Percentiles rank a stretch among this genome's conserved stretches.
phyloP scores from a whole-genome alignment of 495 filamentous ascomycete genomes.

The Paragyromitra xinjiangensis region DNA sequence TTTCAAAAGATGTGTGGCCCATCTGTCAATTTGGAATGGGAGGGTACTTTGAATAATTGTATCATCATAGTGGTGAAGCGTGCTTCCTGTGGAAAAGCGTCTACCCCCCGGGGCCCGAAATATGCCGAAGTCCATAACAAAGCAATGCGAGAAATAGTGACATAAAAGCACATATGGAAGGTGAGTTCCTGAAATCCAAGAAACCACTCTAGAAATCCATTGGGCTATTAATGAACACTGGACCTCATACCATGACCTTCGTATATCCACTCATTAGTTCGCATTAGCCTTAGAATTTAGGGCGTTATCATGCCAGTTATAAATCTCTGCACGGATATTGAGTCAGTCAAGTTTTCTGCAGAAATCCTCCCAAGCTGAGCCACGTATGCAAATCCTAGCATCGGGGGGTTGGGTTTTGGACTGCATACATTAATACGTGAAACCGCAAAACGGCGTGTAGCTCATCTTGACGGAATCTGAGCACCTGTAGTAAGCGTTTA shows the following conservation, averaged over 20 bases:
- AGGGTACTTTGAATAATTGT: background rate
- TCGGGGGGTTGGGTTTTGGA: constrained; percentile 26
- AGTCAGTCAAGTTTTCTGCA: constrained; percentile 18
- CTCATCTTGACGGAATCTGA: constrained; percentile 35
- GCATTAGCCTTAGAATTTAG: background rate
- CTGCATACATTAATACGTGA: constrained; percentile 42
- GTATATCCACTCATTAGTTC: constrained; percentile 6
- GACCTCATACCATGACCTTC: background rate
- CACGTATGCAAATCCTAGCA: constrained; percentile 39
- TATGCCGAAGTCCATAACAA: background rate
- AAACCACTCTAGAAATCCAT: background rate
- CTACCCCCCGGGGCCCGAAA: background rate
- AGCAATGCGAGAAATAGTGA: background rate
- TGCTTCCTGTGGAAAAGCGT: background rate
- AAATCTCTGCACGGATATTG: background rate
- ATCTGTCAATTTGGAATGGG: background rate
- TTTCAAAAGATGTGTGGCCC: background rate
- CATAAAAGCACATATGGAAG: constrained; percentile 10
- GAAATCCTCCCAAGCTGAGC: constrained; percentile 38
- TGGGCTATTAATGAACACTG: background rate
- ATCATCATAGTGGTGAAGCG: background rate
- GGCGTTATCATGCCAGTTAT: background rate
- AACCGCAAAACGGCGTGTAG: constrained; percentile 34
- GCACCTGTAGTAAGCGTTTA: background rate
- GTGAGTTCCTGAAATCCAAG: background rate